Base-by-base conservation (phyloP, 2,329 filamentous ascomycete species). In the Fusarium equiseti region DNA sequence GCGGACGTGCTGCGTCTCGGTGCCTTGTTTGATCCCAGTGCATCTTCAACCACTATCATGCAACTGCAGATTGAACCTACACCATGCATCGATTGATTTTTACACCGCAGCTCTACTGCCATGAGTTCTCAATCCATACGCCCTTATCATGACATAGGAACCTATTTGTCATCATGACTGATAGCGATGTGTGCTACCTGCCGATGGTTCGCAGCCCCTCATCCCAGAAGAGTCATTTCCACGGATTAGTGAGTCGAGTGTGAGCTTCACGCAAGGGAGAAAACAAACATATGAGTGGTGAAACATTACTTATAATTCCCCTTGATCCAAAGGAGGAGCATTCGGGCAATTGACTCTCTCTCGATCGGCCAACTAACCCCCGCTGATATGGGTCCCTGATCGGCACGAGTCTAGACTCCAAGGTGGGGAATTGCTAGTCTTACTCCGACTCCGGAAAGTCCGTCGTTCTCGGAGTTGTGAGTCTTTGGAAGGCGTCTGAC, bases 401-500 rank as follows among this genome's bases (percentile, higher is more conserved):
- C 32, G 31, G 48, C 7, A 18, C 15, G 27, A 43, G 49, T 45
- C 48, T 20, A 63, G 57, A 52, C 50, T 11, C 5, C 22, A 52
- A 38, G 35, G 63, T 54, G 55, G 63, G 63, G 63, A 15, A 15
- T 22, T 13, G 55, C 29, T 13, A 56, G 31, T 32, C 38, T 50
- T 48, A 51, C 63, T 66, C 63, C 63, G 63, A 66, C 66, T 66
- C 55, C 63, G 63, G 63, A 51, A 61, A 66, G 54, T 54, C 62
- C 54, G 48, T n/a, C 35, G 45, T 16, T 50, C 26, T 49, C 22
- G 49, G 32, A 40, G 11, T 52, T 52, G 22, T 52, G 49, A 51
- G 49, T 52, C 49, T 26, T 45, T 26, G 49, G n/a, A 60, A 66
- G 62, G 35, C 48, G 38, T 46, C 27, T n/a, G 22, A 45, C 49